Base-by-base conservation (phyloP, 371 early-diverging fungal genomes). In the Rhizopus arrhizus region DNA sequence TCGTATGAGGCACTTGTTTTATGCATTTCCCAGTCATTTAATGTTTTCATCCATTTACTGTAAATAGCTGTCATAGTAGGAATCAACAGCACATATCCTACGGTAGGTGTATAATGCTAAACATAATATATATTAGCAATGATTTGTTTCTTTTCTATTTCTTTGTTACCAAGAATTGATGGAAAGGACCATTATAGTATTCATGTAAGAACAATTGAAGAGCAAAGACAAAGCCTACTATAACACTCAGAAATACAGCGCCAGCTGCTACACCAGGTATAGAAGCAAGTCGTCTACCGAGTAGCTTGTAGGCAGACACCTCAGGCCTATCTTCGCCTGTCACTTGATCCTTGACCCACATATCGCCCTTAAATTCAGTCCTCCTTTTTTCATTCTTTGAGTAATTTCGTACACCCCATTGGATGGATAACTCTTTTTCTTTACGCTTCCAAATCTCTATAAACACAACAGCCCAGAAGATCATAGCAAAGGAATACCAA, bases 1-100 rank as follows among this genome's bases (percentile, higher is more conserved):
- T 87, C 87, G 74, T 91, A 84, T 53, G 88, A 77, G 2, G 88
- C 74, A 41, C 86, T 86, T 4, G 91, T 91, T 65, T 86, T 84
- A 58, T 90, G 87, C 81, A 94, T 94, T 69, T 95, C 96, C 72
- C 86, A 88, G 31, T 90, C 80, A 50, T 86, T 93, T 51, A 95
- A 70, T 3, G 59, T 58, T 13, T 72, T 63, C 5, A 94, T 85
- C 56, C 91, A 76, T 15, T 73, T 62, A 47, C 78, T 81, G 79
- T 93, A 95, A 45, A 88, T 63, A 3, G 74, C 72, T 29, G 86
- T 84, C 60, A 92, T 83, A 32, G 80, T 73, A 15, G 93, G 93
- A 57, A 95, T 85, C n/a, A 84, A 73, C 9, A 87, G 81, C 0
- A 85, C 85, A 70, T 93, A 93, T 4, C 89, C 79, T 13, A 90